Conservation (phyloP, 2,329 filamentous ascomycete genomes). For the Colletotrichum abscissum region DNA sequence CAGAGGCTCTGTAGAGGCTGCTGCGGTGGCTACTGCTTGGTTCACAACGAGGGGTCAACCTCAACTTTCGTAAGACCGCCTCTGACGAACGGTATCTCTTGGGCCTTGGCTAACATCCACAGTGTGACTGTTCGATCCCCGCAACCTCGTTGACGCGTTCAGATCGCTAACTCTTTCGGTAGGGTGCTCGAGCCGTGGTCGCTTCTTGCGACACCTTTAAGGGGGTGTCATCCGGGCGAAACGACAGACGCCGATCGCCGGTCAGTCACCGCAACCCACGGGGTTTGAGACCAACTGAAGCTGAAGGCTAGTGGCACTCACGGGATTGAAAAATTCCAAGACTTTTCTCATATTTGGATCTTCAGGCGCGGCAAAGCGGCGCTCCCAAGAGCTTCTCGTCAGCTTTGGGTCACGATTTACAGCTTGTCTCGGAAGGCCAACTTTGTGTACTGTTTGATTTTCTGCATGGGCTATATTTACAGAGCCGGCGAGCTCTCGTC, state of each 20-base stretch:
- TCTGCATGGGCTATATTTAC: not conserved
- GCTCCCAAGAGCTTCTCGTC: not conserved
- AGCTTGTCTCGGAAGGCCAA: not conserved
- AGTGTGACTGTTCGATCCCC: slow-evolving; percentile 60
- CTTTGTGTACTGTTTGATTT: not conserved
- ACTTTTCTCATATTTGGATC: not conserved
- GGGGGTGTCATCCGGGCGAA: not conserved
- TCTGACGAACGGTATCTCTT: not conserved
- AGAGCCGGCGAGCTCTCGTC: not conserved
- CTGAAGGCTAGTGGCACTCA: not conserved
- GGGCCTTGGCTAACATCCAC: slow-evolving; percentile 42
- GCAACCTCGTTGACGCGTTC: not conserved
- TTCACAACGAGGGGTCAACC: slow-evolving; percentile 86
- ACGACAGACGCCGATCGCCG: not conserved
- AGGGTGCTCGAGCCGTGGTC: slow-evolving; percentile 37
- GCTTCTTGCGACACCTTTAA: slow-evolving; percentile 36
- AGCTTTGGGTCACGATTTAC: not conserved
- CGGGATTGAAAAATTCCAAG: not conserved
- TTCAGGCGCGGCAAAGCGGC: not conserved
- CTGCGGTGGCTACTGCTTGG: slow-evolving; percentile 82
- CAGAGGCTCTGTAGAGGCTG: slow-evolving; percentile 80
- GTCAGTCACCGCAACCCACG: not conserved
- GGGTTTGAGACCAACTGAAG: not conserved
- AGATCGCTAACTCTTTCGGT: slow-evolving; percentile 10
- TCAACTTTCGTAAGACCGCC: slow-evolving; percentile 62